A percentile compares a stretch with the other conserved stretches of the same genome.
Evolutionary conservation across 2,329 filamentous ascomycete species (phyloP).

Genomic region (Beauveria pseudobassiana): DNA sequence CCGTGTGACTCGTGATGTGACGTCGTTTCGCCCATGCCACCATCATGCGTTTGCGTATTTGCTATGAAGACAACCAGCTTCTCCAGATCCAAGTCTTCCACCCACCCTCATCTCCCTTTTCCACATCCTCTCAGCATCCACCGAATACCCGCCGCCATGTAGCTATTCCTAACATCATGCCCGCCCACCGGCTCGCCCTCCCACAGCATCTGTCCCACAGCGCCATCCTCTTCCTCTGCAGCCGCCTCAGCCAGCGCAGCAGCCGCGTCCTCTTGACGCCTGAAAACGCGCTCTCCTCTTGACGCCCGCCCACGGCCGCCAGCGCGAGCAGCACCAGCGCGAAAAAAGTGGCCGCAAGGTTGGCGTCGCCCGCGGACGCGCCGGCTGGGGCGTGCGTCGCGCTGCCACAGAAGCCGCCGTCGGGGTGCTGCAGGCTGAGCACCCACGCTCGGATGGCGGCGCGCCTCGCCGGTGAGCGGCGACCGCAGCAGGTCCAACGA

Average conservation of each 20-base stretch:
- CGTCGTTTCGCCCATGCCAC: constrained; percentile 66
- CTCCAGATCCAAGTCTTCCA: constrained; percentile 68
- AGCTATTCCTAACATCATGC: constrained; percentile 80
- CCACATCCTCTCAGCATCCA: constrained; percentile 67
- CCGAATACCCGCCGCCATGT: constrained; percentile 71
- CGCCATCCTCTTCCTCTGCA: constrained; percentile 76
- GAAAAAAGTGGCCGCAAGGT: constrained; percentile 83
- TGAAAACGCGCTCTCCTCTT: constrained; percentile 38
- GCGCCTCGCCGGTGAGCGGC: constrained; percentile 39
- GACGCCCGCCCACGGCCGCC: constrained; percentile 27
- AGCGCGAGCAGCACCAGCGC: constrained; percentile 66
- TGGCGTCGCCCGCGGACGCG: constrained; percentile 44
- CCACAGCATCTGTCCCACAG: constrained; percentile 78
- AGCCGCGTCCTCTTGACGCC: constrained; percentile 61
- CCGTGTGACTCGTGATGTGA: constrained; percentile 77
- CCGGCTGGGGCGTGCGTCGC: constrained; percentile 49
- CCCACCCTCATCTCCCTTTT: constrained; percentile 41
- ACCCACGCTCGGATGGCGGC: constrained; percentile 62
- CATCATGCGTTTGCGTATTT: constrained; percentile 71
- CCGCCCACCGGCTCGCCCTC: constrained; percentile 61
- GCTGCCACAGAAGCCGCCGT: constrained; percentile 83
- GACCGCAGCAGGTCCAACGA: constrained; percentile 73
- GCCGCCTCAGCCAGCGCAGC: constrained; percentile 62
- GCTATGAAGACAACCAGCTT: constrained; percentile 64
- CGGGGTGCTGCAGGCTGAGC: constrained; percentile 74